A percentile compares a stretch with the other conserved stretches of the same genome.
Conservation (phyloP, 768 basidiomycete genomes). For the Agrocybe chaxingu region DNA sequence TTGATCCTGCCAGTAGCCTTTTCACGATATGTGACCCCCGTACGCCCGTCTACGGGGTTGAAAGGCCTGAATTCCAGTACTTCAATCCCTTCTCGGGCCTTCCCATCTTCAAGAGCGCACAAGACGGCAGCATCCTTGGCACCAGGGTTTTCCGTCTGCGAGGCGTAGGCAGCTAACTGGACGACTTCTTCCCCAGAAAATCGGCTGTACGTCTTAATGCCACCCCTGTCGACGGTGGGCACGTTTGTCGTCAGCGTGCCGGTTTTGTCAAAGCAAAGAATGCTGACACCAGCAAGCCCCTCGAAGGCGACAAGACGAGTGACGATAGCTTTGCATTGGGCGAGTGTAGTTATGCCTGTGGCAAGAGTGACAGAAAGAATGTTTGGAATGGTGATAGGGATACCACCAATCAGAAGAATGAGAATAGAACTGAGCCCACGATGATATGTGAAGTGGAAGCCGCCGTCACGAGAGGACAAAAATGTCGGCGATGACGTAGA, state of each 20-base stretch:
- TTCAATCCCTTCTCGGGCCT: constrained; percentile 89
- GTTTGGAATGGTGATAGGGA: constrained; percentile 99
- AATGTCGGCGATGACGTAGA: constrained; percentile 94
- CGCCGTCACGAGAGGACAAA: constrained; percentile 90
- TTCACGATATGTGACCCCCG: constrained; percentile 96
- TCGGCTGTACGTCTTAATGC: constrained; percentile 85
- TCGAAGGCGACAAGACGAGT: constrained; percentile 99
- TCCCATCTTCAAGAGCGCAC: constrained; percentile 65
- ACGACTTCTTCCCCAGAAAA: constrained; percentile 89
- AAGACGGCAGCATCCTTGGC: constrained; percentile 93
- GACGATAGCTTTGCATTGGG: constrained; percentile 99
- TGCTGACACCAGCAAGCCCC: constrained; percentile 97
- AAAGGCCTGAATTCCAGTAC: constrained; percentile 99
- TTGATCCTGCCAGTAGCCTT: constrained; percentile 90
- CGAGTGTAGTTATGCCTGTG: constrained; percentile 97
- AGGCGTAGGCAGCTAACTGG: constrained; percentile 92
- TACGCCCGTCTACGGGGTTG: constrained; percentile 99
- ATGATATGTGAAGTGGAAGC: constrained; percentile 88
- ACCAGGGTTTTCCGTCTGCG: constrained; percentile 98
- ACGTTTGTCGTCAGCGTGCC: constrained; percentile 99
- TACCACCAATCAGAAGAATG: constrained; percentile 98
- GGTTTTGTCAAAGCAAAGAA: constrained; percentile 98
- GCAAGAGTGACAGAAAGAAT: constrained; percentile 97
- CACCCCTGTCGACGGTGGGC: constrained; percentile 91
- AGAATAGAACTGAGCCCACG: constrained; percentile 96